Conservation (phyloP, 768 basidiomycete species). For the Flagelloscypha sp. region DNA sequence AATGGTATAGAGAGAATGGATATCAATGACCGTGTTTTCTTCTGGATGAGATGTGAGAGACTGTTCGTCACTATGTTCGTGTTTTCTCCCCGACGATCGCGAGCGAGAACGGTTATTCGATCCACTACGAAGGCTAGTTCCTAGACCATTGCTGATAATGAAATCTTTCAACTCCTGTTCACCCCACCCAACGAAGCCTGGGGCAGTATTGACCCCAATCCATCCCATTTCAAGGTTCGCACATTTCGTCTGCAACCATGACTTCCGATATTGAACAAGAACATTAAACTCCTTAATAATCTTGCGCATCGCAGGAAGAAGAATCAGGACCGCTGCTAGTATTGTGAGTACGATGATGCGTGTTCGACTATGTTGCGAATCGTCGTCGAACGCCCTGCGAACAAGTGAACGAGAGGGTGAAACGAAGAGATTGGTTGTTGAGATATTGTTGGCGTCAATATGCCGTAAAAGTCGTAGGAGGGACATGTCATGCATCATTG, state of each 20-base stretch:
- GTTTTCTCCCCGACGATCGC: no score
- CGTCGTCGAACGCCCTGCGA: constrained; percentile 27
- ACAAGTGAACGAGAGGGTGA: no score
- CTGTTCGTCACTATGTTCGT: constrained; percentile 29
- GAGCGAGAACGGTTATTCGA: no score
- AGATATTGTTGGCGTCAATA: constrained; percentile 35
- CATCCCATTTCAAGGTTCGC: constrained; percentile 69
- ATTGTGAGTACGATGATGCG: constrained; percentile 64
- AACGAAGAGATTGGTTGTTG: constrained; percentile 23
- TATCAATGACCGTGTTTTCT: constrained; percentile 48
- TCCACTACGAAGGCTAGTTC: no score
- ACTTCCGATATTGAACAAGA: constrained; percentile 43
- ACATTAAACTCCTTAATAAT: constrained; percentile 56
- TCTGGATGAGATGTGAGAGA: constrained; percentile 34
- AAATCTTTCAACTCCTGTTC: constrained; percentile 68
- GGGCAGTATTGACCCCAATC: constrained; percentile 53
- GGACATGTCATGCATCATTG: constrained; percentile 67
- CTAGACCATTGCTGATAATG: constrained; percentile 55
- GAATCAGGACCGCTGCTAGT: constrained; percentile 50
- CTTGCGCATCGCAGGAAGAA: constrained; percentile 58
- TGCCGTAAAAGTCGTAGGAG: constrained; percentile 65
- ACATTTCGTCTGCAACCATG: constrained; percentile 59
- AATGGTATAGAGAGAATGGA: constrained; percentile 67
- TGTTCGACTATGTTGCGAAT: constrained; percentile 38
- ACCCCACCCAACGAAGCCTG: constrained; percentile 64